Percentiles rank a stretch among this genome's conserved stretches.
Conservation (phyloP, 2,329 filamentous ascomycete genomes). For the Pestalotiopsis sp. region DNA sequence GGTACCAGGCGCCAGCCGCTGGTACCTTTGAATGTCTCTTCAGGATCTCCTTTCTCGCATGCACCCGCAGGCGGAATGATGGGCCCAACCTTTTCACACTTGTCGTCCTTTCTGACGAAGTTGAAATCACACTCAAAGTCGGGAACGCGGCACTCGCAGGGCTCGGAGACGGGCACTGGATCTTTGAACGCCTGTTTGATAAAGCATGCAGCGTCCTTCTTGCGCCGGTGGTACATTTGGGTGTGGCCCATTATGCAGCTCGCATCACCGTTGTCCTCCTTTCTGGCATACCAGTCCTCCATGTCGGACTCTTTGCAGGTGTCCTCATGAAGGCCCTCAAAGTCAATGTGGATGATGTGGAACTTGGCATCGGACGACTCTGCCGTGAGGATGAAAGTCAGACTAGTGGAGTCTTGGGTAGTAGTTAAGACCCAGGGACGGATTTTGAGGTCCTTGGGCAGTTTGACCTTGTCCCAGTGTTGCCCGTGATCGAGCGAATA, state of each 20-base stretch:
- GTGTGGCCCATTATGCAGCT: slow-evolving; percentile 96
- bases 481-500: slow-evolving; percentile 93
- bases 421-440: slow-evolving; percentile 78
- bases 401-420: slow-evolving; percentile 86
- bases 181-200: slow-evolving; percentile 84
- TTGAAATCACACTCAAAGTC: slow-evolving; percentile 99
- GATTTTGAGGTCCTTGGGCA: slow-evolving; percentile 69
- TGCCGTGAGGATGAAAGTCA: slow-evolving; percentile 84
- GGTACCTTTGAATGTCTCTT: slow-evolving; percentile 78
- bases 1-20: slow-evolving; percentile 94
- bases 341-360: slow-evolving; percentile 78
- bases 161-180: slow-evolving; percentile 66
- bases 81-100: slow-evolving; percentile 67
- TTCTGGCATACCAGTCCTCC: slow-evolving; percentile 85
- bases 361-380: slow-evolving; percentile 54
- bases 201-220: slow-evolving; percentile 87
- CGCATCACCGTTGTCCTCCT: slow-evolving; percentile 77
- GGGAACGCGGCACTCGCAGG: slow-evolving; percentile 77
- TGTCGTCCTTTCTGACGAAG: slow-evolving; percentile 70
- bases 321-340: slow-evolving; percentile 75
- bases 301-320: slow-evolving; percentile 80
- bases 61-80: slow-evolving; percentile 69
- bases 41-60: slow-evolving; percentile 66
- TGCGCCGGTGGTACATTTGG: slow-evolving; percentile 82
- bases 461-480: slow-evolving; percentile 72